A percentile compares a stretch with the other conserved stretches of the same genome.
Conservation (phyloP, 768 basidiomycete genomes). For the Symmetrospora coprosmae region DNA sequence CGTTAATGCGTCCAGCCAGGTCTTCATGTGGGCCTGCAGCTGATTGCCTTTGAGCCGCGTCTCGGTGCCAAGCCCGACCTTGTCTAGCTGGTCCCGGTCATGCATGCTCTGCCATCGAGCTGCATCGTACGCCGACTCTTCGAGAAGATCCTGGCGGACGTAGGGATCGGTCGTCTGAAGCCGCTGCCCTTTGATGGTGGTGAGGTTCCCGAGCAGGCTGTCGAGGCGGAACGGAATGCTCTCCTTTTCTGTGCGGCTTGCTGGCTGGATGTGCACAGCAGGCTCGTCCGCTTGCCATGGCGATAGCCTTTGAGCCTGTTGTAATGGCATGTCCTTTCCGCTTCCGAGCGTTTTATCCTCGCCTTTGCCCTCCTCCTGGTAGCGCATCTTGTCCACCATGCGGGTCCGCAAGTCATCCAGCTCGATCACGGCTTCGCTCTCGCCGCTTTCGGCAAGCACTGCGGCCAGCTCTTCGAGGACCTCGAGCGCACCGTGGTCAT, state of each 20-base stretch:
- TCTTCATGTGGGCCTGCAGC: slow-evolving; percentile 69
- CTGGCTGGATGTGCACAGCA: not conserved
- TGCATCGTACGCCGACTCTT: slow-evolving; percentile 71
- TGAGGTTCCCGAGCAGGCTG: slow-evolving; percentile 54
- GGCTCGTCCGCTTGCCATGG: slow-evolving; percentile 41
- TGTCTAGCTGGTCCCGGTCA: slow-evolving; percentile 48
- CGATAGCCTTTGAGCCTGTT: slow-evolving; percentile 45
- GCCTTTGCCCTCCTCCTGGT: not conserved
- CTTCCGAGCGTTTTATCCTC: slow-evolving; percentile 23
- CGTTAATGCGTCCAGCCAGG: slow-evolving; percentile 49
- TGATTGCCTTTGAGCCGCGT: slow-evolving; percentile 38
- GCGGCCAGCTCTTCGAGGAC: not conserved
- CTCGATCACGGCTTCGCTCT: slow-evolving; percentile 1
- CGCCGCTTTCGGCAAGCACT: slow-evolving; percentile 21
- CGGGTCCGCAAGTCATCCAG: slow-evolving; percentile 39
- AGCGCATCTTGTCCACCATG: slow-evolving; percentile 23
- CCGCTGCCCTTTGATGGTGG: slow-evolving; percentile 49
- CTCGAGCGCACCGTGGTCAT: slow-evolving; percentile 21
- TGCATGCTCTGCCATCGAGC: slow-evolving; percentile 57
- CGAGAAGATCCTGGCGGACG: slow-evolving; percentile 64
- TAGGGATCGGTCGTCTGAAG: slow-evolving; percentile 54
- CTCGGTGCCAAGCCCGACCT: slow-evolving; percentile 42
- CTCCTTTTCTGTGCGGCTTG: slow-evolving; percentile 36
- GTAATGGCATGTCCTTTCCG: slow-evolving; percentile 28
- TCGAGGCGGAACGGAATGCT: slow-evolving; percentile 55